Conservation (phyloP, 2,329 filamentous ascomycete genomes). For the Fusarium pseudonygamai region DNA sequence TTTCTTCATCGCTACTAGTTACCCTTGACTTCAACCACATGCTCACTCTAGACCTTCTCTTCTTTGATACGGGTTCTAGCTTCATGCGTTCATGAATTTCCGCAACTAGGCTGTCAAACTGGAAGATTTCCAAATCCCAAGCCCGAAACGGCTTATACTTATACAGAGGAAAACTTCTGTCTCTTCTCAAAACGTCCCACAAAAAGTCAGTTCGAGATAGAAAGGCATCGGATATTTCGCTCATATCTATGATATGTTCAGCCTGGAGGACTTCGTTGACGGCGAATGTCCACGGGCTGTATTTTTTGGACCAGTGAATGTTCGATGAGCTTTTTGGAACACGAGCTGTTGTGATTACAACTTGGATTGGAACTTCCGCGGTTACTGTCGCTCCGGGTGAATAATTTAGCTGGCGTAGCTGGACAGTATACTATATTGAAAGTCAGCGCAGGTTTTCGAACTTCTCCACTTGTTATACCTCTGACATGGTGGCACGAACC, state of each 20-base stretch:
- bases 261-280: neutral
- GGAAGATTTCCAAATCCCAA: neutral
- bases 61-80: neutral
- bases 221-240: too few relatives aligned
- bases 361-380: neutral
- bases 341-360: neutral
- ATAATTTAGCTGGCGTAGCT: neutral
- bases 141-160: neutral
- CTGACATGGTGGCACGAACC: neutral
- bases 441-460: neutral
- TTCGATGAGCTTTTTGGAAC: rapidly evolving
- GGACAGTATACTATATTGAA: neutral
- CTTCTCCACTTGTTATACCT: neutral
- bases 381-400: rapidly evolving
- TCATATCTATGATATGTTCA: neutral
- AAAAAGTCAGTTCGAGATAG: neutral
- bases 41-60: neutral
- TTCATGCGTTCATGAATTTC: rapidly evolving
- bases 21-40: neutral
- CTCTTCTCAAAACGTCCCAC: rapidly evolving
- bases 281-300: neutral
- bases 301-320: rapidly evolving
- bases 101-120: neutral
- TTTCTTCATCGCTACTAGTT: neutral
- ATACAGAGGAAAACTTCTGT: rapidly evolving